Evolutionary conservation across 164 flowering plant genomes (phyloP), one percentile per base, ranked within the genome.

Genomic region (Dillenia suffruticosa): DNA sequence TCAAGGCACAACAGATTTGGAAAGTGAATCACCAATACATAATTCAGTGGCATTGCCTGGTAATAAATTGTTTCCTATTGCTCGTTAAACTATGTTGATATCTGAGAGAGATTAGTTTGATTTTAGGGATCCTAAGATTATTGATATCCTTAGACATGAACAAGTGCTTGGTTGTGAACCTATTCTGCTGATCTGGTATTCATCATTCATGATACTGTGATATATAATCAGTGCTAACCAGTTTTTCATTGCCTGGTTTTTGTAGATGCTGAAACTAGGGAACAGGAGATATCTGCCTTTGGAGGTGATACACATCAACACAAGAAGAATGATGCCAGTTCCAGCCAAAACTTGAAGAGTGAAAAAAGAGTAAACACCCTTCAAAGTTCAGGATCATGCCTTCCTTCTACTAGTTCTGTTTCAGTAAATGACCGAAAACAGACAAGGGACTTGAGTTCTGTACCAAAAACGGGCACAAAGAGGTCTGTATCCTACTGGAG

Each of bases 401-500:
- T 76, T 15, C 69, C 73, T 17, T 54, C 54, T 52, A 68, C 80
- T 46, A 59, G 44, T 58, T 46, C 68, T 56, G 68, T 68, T 24
- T 47, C 61, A 26, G 3, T 26, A 26, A 26, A 26, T 52, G 62
- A 77, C 51, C 55, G 67, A 44, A 79, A 79, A 58, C 17, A 57
- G 59, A 57, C 68, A 3, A 43, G 58, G 10, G 65, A 22, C 52
- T 49, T 19, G 58, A 84, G 79, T 58, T 49, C 76, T 22, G 72
- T 74, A 51, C 57, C 75, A 54, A 54, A 67, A 46, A 68, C 74
- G 56, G 93, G 92, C 15, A 49, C 50, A 15, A 87, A 89, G 73
- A 78, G 87, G 12, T 70, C 83, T 10, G 71, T 65, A 61, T 81
- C 91, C 32, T 63, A 59, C 51, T 94, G 98, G 98, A 86, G 89